Evolutionary conservation across 768 basidiomycete species (phyloP), one percentile per base, ranked within the genome.

Genomic region (Piloderma croceum): DNA sequence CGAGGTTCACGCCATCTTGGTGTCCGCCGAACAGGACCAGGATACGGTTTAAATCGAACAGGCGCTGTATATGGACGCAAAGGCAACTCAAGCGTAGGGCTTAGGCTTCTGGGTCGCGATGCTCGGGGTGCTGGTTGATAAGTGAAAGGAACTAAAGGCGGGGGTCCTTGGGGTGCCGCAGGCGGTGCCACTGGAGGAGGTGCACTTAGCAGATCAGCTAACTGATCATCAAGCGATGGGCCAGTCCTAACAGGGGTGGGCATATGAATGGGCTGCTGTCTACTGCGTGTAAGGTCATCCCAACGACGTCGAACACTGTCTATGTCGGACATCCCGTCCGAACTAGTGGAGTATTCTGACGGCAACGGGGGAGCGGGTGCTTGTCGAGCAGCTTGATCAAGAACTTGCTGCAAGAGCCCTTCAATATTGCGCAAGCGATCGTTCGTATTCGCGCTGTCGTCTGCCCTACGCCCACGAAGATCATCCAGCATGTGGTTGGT

Each of bases 401-500:
- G 17, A 13, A 17, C 23, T 39, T n/a, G 39, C 25, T 19, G 29
- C 31, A 13, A 20, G 23, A 61, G 60, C 24, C 25, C n/a, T n/a
- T n/a, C n/a, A n/a, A n/a, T n/a, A n/a, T n/a, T n/a, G 44, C 4
- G 39, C 36, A 31, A 62, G 45, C 3, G 65, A 61, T 6, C 59
- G 60, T 3, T 58, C 41, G 12, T n/a, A 66, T 38, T 31, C 38
- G 68, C 68, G 53, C 74, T 38, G 53, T 67, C 61, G 53, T 73
- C 67, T 20, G 52, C 53, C 17, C 58, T 53, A 29, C 27, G 9
- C 27, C 27, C 9, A 15, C 75, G 71, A 39, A 91, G 63, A 19
- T 80, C 74, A 41, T 83, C 76, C 24, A 92, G 59, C 44, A 78
- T 62, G 22, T 73, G 69, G 38, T 79, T 78, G 6, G 82, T 74